Evolutionary conservation across 768 basidiomycete species (phyloP).

Genomic region (Tulasnella sp.): DNA sequence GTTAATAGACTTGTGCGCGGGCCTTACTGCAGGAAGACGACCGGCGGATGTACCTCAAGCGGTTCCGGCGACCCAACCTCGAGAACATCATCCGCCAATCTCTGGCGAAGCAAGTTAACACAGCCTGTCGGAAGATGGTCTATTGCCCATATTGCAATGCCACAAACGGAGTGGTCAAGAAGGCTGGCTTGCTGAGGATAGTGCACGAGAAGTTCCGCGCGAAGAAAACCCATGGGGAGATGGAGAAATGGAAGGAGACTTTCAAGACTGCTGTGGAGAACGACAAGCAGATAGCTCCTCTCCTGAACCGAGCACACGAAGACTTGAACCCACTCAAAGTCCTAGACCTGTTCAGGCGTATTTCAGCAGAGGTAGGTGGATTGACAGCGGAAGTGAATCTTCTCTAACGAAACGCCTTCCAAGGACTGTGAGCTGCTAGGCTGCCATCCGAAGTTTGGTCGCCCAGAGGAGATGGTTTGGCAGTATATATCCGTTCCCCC

Average conservation of each 20-base stretch:
- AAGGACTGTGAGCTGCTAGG: slow-evolving; percentile 97
- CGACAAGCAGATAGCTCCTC: slow-evolving; percentile 79
- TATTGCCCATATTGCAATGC: slow-evolving; percentile 92
- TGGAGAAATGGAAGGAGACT: slow-evolving; percentile 79
- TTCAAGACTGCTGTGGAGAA: slow-evolving; percentile 79
- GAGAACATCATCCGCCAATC: slow-evolving; percentile 88
- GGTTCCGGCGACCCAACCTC: slow-evolving; percentile 84
- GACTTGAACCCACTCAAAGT: slow-evolving; percentile 94
- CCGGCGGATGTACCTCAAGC: slow-evolving; percentile 73
- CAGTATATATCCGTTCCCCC: slow-evolving; percentile 98
- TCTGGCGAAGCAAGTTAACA: slow-evolving; percentile 78
- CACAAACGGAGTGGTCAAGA: slow-evolving; percentile 94
- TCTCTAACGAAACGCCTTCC: background rate
- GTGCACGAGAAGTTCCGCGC: slow-evolving; percentile 97
- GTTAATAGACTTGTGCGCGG: slow-evolving; percentile 69
- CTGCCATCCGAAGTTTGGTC: slow-evolving; percentile 76
- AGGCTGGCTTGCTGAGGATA: slow-evolving; percentile 83
- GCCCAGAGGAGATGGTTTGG: slow-evolving; percentile 98
- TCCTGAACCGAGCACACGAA: slow-evolving; percentile 85
- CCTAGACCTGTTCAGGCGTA: slow-evolving; percentile 83
- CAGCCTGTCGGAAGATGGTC: slow-evolving; percentile 80
- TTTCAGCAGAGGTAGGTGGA: slow-evolving; percentile 75
- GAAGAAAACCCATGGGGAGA: slow-evolving; percentile 84
- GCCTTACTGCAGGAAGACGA: slow-evolving; percentile 86
- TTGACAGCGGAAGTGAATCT: background rate